phyloP scores from a whole-genome alignment of 2,329 filamentous ascomycete genomes.

The Neofusicoccum kwambonambiense region DNA sequence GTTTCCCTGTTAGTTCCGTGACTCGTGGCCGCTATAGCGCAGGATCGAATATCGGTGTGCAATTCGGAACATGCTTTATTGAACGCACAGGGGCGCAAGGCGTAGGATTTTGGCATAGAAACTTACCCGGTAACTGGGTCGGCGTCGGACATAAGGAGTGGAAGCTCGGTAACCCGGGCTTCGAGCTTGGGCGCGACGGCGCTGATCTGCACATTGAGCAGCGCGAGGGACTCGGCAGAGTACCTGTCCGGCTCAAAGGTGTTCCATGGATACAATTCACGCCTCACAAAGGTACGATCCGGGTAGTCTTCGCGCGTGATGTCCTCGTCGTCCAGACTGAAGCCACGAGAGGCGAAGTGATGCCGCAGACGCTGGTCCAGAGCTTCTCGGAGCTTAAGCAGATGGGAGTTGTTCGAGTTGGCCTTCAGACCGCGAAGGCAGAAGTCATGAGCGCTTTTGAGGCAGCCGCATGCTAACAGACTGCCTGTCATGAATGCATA shows the following conservation, averaged over 20 bases:
- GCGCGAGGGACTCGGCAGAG: conserved; percentile 55
- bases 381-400: conserved; percentile 54
- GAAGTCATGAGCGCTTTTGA: conserved; percentile 67
- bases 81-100: background rate
- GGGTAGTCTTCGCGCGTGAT: conserved; percentile 60
- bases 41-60: background rate
- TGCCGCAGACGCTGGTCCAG: conserved; percentile 41
- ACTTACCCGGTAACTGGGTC: conserved; percentile 5
- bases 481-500: conserved; percentile 48
- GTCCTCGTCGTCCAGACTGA: conserved; percentile 38
- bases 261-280: conserved; percentile 66
- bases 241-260: conserved; percentile 59
- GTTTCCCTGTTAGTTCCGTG: background rate
- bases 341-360: conserved; percentile 27
- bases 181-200: conserved; percentile 77
- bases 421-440: conserved; percentile 60
- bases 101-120: conserved; percentile 20
- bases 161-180: conserved; percentile 72
- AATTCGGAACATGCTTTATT: conserved; percentile 7
- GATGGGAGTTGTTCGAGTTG: conserved; percentile 56
- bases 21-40: background rate
- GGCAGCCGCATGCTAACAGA: conserved; percentile 60
- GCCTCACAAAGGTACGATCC: conserved; percentile 67
- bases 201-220: conserved; percentile 69
- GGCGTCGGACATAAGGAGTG: conserved; percentile 52